phyloP scores from a whole-genome alignment of 2,329 filamentous ascomycete genomes.

The Fusarium veterinarium region DNA sequence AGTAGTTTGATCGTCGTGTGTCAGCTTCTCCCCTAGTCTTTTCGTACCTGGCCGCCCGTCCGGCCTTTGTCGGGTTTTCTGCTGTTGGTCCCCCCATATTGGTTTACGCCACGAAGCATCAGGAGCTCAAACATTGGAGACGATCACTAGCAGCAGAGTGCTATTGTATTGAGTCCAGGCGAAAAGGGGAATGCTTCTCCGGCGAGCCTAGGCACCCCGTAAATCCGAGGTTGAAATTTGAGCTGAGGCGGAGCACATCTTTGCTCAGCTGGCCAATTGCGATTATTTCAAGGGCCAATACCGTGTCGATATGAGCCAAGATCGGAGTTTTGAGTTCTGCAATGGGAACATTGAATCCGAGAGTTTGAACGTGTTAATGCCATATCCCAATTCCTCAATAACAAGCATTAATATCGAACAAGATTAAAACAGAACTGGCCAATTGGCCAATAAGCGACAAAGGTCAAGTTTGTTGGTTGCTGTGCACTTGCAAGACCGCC shows the following conservation, averaged over 20 bases:
- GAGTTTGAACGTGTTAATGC: not conserved
- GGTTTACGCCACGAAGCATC: conserved; percentile 22
- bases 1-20: conserved; percentile 27
- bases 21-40: conserved; percentile 12
- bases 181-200: conserved; percentile 32
- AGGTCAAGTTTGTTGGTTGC: not conserved
- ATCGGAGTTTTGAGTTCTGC: not conserved
- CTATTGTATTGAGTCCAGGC: conserved; percentile 1
- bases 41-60: not conserved
- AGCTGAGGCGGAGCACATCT: conserved; percentile 25
- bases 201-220: conserved; percentile 11
- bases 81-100: not conserved
- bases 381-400: conserved; percentile 1
- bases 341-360: not conserved
- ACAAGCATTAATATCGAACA: not conserved
- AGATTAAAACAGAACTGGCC: not conserved
- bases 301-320: not conserved
- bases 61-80: not conserved
- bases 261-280: conserved; percentile 3
- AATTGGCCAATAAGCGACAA: conserved; percentile 22
- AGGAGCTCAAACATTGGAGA: conserved; percentile 11
- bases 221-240: not conserved
- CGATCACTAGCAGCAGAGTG: conserved; percentile 10
- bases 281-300: not conserved
- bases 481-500: not conserved